Percentiles rank a stretch among this genome's conserved stretches.
Evolutionary conservation across 768 basidiomycete species (phyloP).

Genomic region (Russula earlei): DNA sequence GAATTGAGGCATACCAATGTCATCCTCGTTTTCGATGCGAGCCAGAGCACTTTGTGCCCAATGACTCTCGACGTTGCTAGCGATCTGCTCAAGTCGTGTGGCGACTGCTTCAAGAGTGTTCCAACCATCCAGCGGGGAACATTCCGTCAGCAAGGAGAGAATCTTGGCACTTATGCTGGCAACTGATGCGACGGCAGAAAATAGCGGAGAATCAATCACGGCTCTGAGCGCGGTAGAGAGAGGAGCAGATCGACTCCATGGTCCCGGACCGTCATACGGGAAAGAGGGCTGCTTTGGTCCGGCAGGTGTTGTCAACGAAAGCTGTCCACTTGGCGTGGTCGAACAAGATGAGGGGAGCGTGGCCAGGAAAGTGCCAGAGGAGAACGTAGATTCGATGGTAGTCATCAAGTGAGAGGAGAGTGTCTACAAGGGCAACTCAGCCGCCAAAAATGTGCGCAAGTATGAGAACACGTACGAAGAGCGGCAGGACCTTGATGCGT

Average conservation of each 20-base stretch:
- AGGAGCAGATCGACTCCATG: constrained; percentile 9
- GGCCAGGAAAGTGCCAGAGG: constrained; percentile 45
- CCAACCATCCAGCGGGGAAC: constrained; percentile 23
- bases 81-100: constrained; percentile 19
- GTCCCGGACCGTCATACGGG: constrained; percentile 6
- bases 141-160: constrained; percentile 23
- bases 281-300: constrained; percentile 5
- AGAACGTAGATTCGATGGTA: constrained; percentile 47
- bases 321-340: constrained; percentile 18
- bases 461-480: constrained; percentile 31
- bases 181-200: constrained; percentile 23
- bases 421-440: constrained; percentile 22
- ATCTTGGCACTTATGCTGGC: constrained; percentile 21
- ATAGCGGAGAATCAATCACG: constrained; percentile 19
- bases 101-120: constrained; percentile 20
- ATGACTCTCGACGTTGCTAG: constrained; percentile 21
- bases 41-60: constrained; percentile 27
- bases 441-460: constrained; percentile 19
- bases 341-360: constrained; percentile 30
- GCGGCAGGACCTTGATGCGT: constrained; percentile 52
- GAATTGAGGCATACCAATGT: constrained; percentile 22
- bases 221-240: constrained; percentile 17
- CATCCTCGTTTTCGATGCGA: constrained; percentile 22
- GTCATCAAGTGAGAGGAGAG: constrained; percentile 31
- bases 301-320: constrained; percentile 3